Conservation (phyloP, 345 rosid genomes). For the Cardamine occulta region DNA sequence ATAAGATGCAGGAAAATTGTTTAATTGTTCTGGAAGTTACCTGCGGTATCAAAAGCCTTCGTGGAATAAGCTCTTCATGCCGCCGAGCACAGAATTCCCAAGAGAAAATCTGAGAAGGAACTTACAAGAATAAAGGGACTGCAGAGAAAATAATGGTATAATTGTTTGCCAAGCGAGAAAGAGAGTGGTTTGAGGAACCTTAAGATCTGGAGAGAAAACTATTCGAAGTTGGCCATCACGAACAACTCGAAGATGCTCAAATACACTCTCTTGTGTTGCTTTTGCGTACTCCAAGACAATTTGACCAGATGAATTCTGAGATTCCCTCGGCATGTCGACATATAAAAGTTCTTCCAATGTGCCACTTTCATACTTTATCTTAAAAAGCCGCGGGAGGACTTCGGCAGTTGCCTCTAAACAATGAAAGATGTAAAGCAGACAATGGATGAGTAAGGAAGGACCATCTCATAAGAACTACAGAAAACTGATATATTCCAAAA, state of each 20-base stretch:
- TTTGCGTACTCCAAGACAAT: constrained; percentile 97
- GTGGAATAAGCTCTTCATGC: constrained; percentile 96
- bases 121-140: constrained; percentile 11
- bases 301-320: constrained; percentile 87
- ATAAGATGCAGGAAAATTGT: neutral
- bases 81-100: constrained; percentile 99
- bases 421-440: constrained; percentile 32
- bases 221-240: constrained; percentile 98
- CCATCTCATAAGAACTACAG: neutral
- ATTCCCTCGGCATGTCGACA: constrained; percentile 97
- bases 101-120: constrained; percentile 70
- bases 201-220: constrained; percentile 91
- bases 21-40: constrained; percentile 46
- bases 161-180: neutral
- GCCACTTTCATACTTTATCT: constrained; percentile 98
- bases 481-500: neutral
- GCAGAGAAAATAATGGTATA: constrained; percentile 10
- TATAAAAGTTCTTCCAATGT: constrained; percentile 94
- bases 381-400: constrained; percentile 98
- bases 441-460: neutral
- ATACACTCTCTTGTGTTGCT: constrained; percentile 99
- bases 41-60: constrained; percentile 92
- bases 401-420: constrained; percentile 88
- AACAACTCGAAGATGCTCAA: constrained; percentile 97
- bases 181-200: constrained; percentile 52